Evolutionary conservation across 2,329 filamentous ascomycete genomes (phyloP), one percentile per base, ranked within the genome.

Genomic region (Pleomassaria siparia): DNA sequence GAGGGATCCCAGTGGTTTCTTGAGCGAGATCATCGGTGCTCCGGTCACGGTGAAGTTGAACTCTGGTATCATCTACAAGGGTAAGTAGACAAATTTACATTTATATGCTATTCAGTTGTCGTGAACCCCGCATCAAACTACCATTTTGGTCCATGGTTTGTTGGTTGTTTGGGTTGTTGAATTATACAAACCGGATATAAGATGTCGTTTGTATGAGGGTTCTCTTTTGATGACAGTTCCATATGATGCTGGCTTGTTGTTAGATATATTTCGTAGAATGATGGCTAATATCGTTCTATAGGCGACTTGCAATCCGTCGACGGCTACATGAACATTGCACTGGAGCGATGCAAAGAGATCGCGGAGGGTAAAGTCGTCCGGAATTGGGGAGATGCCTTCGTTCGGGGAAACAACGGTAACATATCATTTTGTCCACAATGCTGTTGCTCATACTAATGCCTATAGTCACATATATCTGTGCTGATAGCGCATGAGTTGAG

Each of bases 291-390:
- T 41, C 28, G 26, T 2, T 7, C 15, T 11, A 32, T 54, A 96
- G 92, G 94, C 60, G 91, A 96, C 70, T 81, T 97, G 29, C 91
- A 97, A 71, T 96, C 91, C 0, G 92, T 99, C 41, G 94, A 99
- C 72, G 94, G 94, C 43, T 99, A 97, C 76, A 99, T 99, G 94
- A 99, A 99, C 76, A 96, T 99, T 70, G 92, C 94, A 11, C 82
- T 99, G 24, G 94, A 99, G 73, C 94, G 96, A 75, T 95, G 91
- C 16, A 86, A 89, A 56, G 94, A 99, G 74, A 91, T 86, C 61
- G 87, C 96, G 59, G 87, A 95, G 66, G 92, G 91, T 33, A 82
- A 85, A 55, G 84, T 92, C 73, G 82, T 88, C 62, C 82, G 89
- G 63, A 88, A 83, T 45, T 96, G 96, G 69, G 92, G 92, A 7